Percentiles rank a stretch among this genome's conserved stretches.
These are phyloP conservation scores for Lachnellula arida DNA, from an alignment of 2,329 filamentous ascomycete genomes.

Conservation along the genomic window DNA sequence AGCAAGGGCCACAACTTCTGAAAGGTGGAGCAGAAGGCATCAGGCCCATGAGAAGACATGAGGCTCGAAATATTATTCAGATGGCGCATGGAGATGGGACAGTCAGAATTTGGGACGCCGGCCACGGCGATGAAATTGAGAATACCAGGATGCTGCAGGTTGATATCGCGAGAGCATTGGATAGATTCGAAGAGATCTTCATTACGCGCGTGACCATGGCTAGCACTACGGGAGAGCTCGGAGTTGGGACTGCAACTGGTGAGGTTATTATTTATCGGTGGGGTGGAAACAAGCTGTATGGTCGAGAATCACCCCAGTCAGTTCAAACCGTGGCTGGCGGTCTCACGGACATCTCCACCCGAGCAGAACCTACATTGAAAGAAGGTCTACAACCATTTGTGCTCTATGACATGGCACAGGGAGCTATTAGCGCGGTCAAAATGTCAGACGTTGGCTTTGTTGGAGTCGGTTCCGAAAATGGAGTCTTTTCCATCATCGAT, in stretches of 20 bases:
- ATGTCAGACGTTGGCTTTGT: constrained; percentile 93
- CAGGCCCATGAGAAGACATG: constrained; percentile 69
- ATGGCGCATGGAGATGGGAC: constrained; percentile 88
- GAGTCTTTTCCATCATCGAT: constrained; percentile 77
- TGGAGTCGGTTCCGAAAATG: constrained; percentile 78
- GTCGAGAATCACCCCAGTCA: constrained; percentile 52
- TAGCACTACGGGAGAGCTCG: constrained; percentile 77
- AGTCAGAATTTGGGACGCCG: constrained; percentile 87
- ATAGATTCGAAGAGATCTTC: constrained; percentile 70
- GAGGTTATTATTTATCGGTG: constrained; percentile 85
- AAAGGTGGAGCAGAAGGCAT: constrained; percentile 72
- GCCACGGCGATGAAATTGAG: constrained; percentile 89
- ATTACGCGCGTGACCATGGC: constrained; percentile 78
- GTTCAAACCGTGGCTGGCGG: constrained; percentile 59
- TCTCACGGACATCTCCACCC: constrained; percentile 67
- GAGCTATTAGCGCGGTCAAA: constrained; percentile 71
- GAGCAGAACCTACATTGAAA: constrained; percentile 67
- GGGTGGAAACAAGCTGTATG: constrained; percentile 72
- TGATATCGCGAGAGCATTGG: constrained; percentile 77
- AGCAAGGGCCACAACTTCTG: constrained; percentile 71
- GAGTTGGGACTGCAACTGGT: constrained; percentile 74
- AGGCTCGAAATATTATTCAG: constrained; percentile 78
- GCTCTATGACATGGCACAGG: constrained; percentile 78
- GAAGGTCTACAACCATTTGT: constrained; percentile 78
- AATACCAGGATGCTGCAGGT: constrained; percentile 78